These are phyloP conservation scores for Saccharomycopsis selenospora DNA, from an alignment of 805 yeast species.

Conservation along the genomic window DNA sequence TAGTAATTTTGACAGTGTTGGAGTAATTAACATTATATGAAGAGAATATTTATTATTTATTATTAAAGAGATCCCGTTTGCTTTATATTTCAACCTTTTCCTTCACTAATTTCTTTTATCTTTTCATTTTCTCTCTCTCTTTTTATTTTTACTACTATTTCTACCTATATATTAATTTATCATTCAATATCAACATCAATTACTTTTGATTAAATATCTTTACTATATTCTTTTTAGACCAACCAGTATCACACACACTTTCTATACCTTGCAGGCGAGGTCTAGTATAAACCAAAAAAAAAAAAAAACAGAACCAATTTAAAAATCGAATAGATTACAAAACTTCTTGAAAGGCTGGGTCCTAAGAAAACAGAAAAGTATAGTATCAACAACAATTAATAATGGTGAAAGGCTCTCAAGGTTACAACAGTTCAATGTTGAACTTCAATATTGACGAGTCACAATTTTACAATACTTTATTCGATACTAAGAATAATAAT, in stretches of 20 bases:
- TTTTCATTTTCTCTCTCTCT: slow-evolving; percentile 4
- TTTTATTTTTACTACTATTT: too few relatives aligned
- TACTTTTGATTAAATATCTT: too few relatives aligned
- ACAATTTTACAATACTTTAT: slow-evolving; percentile 8
- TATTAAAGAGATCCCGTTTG: slow-evolving; percentile 1
- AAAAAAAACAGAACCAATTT: too few relatives aligned
- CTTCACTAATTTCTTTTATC: too few relatives aligned
- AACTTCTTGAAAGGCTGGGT: slow-evolving; percentile 13
- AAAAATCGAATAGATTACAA: too few relatives aligned
- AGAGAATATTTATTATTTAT: not conserved
- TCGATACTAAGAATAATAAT: slow-evolving; percentile 1
- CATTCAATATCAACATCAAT: too few relatives aligned
- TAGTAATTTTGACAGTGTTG: not conserved
- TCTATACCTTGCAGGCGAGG: slow-evolving; percentile 19
- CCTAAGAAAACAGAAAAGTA: slow-evolving; percentile 4
- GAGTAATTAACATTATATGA: too few relatives aligned
- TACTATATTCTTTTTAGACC: not conserved
- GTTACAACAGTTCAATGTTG: slow-evolving; percentile 10
- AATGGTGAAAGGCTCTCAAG: not conserved
- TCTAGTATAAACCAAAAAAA: slow-evolving; percentile 3
- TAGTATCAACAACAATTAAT: not conserved
- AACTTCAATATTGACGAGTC: slow-evolving; percentile 18
- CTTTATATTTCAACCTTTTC: slow-evolving; percentile 2
- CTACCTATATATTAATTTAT: too few relatives aligned
- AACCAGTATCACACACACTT: not conserved